Evolutionary conservation across 257 asterid genomes (phyloP).

Genomic region (Paulownia fortunei): DNA sequence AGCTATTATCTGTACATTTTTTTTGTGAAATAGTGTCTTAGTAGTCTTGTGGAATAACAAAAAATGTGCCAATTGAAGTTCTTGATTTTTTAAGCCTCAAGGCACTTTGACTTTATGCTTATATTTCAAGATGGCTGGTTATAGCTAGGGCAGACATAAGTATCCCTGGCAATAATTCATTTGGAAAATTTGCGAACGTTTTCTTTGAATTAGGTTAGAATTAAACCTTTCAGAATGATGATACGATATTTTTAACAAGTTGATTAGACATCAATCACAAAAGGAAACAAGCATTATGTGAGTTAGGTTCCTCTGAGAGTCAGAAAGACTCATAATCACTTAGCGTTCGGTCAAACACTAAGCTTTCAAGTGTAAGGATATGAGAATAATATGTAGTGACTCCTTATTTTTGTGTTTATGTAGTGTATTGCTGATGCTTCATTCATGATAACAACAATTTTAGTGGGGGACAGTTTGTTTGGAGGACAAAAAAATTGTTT

Average conservation of each 20-base stretch:
- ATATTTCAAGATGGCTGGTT: neutral
- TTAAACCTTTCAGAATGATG: neutral
- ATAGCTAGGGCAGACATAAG: neutral
- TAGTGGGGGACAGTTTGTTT: neutral
- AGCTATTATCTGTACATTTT: too few relatives aligned
- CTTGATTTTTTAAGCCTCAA: neutral
- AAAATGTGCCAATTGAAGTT: neutral
- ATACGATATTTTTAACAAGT: neutral
- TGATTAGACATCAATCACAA: conserved; percentile 2
- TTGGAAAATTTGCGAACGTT: neutral
- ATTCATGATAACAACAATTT: neutral
- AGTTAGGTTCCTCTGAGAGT: neutral
- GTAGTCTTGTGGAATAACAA: too few relatives aligned
- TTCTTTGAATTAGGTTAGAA: neutral
- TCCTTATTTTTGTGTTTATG: neutral
- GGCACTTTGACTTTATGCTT: neutral
- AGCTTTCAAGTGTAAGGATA: neutral
- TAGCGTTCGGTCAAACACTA: neutral
- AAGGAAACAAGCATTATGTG: neutral
- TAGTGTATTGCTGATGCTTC: neutral
- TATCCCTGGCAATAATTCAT: neutral
- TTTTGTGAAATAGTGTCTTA: too few relatives aligned
- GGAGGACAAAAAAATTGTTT: neutral
- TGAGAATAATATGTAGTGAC: neutral
- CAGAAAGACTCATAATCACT: neutral